Base-by-base conservation (phyloP, 176 grass and related monocot species). In the Rhipidocladum racemiflorum region DNA sequence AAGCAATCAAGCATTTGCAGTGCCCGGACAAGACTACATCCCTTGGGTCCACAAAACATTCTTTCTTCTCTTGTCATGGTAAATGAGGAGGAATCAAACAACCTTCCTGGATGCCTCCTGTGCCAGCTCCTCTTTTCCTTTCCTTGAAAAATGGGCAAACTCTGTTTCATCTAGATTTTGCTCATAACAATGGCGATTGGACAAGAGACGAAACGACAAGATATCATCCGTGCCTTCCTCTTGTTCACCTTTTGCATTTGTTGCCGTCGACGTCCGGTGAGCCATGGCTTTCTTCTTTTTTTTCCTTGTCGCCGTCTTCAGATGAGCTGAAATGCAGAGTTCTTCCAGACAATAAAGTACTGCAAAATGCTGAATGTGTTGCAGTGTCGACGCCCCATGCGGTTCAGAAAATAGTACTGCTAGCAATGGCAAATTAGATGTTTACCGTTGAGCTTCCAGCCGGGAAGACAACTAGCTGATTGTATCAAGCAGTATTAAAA, bases 21-120 rank as follows among this genome's bases (percentile, higher is more conserved):
- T 2, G 56, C 35, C 11, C 9, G 40, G 84, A 65, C 84, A 86
- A 55, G 71, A 69, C 76, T 75, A 61, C 50, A 49, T 13, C 69
- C 34, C 13, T 25, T 21, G 62, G 70, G 1, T 61, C 76, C 70
- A 45, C 70, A 54, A 68, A 80, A 76, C 70, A 69, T 82, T 69
- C 71, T 68, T 43, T 69, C 51, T 23, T 24, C 17, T 67, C 53
- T 1, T 39, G n/a, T 67, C 71, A 46, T 42, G 75, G 38, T 80
- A 9, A 75, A 10, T 38, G 43, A 78, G 83, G 21, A 14, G 7
- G 20, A 21, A 21, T 21, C 50, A 9, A 21, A 21, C 50, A 8
- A 53, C 6, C 50, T 7, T 32, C 59, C 25, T 29, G 38, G 38
- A 39, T 1, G 38, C 38, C 38, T 56, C 36, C 14, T 17, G 15